Evolutionary conservation across 2,329 filamentous ascomycete genomes (phyloP), one percentile per base, ranked within the genome.

Genomic region (Talaromyces sp.): DNA sequence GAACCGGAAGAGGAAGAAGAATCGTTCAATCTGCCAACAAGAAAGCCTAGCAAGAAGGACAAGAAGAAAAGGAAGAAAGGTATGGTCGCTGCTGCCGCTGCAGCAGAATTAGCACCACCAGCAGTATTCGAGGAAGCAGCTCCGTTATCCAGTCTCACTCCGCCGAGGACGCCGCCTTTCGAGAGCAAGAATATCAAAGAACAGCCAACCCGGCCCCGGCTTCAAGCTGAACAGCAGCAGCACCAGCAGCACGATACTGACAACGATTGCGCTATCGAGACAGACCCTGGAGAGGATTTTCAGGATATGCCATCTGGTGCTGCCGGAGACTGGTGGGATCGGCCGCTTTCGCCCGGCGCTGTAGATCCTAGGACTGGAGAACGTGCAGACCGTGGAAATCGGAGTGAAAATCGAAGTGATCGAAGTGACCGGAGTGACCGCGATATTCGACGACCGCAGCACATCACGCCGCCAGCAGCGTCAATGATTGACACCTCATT

Each of bases 101-200:
- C 32, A 35, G 12, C 38, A 29, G 54, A 50, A 7, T 35, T 54
- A 29, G 14, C 59, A n/a, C 26, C 27, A 29, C 27, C 7, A 8
- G 27, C 50, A n/a, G 32, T 55, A 5, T 67, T 63, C 54, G 74
- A 70, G 51, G 66, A 72, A 52, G 53, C 51, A 11, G 38, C 56
- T 19, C 48, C 48, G 2, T 24, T 31, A 24, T 60, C 67, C 43
- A 71, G 68, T 32, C 59, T 75, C 61, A 77, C 75, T 8, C 74
- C 75, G 2, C 75, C 75, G 19, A 71, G 69, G 21, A 76, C 74
- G 29, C 74, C 75, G 41, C 74, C 74, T 4, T 69, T 68, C n/a
- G 57, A 61, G 21, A 12, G 43, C 14, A 63, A 63, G 54, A 64
- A 59, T 53, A 55, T 61, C n/a, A 61, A 66, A 19, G 26, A 29